Conservation (phyloP, 2,329 filamentous ascomycete genomes). For the Neofusicoccum ribis region DNA sequence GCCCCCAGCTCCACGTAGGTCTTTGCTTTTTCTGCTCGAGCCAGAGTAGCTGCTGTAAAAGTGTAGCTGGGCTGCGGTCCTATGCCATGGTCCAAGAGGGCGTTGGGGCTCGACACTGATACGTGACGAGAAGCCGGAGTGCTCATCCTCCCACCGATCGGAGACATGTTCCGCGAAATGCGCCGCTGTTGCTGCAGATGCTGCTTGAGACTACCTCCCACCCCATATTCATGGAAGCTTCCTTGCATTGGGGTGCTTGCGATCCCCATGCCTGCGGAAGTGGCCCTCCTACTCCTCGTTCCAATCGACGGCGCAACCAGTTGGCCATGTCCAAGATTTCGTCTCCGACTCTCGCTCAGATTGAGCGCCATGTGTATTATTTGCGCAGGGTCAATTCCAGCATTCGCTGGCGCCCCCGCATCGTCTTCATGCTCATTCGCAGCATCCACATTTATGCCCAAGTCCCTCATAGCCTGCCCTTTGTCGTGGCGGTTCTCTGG, state of each 20-base stretch:
- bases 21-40: conserved; percentile 80
- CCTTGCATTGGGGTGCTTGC: conserved; percentile 29
- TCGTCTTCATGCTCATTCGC: conserved; percentile 18
- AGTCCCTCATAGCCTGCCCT: not conserved
- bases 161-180: conserved; percentile 62
- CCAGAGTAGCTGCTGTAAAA: conserved; percentile 77
- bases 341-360: conserved; percentile 74
- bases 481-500: conserved; percentile 5
- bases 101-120: conserved; percentile 22
- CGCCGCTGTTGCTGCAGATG: conserved; percentile 72
- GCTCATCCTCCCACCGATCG: conserved; percentile 44
- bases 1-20: conserved; percentile 81
- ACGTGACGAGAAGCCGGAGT: conserved; percentile 29
- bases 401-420: conserved; percentile 30
- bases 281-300: conserved; percentile 45
- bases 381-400: conserved; percentile 78
- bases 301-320: conserved; percentile 53
- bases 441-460: conserved; percentile 16
- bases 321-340: conserved; percentile 61
- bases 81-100: conserved; percentile 23
- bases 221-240: conserved; percentile 42
- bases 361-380: conserved; percentile 92
- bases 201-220: conserved; percentile 62
- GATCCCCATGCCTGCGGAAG: conserved; percentile 43
- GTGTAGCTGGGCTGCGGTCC: conserved; percentile 52